A percentile compares a stretch with the other conserved stretches of the same genome.
Conservation (phyloP, 2,329 filamentous ascomycete genomes). For the Tolypocladium album region DNA sequence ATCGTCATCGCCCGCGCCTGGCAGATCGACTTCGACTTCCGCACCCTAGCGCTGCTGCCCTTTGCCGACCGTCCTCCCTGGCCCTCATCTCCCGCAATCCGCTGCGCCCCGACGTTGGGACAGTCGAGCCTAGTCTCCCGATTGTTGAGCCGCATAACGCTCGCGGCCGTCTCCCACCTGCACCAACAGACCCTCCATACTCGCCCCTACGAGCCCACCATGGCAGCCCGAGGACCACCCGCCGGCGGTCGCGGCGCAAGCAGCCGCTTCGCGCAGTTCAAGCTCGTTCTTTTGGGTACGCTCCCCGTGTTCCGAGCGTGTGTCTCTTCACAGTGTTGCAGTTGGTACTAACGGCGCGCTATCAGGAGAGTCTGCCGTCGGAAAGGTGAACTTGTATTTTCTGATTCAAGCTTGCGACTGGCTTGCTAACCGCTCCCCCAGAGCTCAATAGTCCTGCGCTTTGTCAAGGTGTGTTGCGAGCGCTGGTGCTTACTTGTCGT, state of each 20-base stretch:
- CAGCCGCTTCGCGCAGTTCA: slow-evolving; percentile 96
- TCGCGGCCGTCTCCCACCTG: background rate
- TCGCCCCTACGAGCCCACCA: slow-evolving; percentile 30
- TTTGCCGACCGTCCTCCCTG: background rate
- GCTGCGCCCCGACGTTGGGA: background rate
- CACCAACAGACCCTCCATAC: background rate
- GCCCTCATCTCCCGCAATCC: background rate
- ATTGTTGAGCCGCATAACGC: background rate
- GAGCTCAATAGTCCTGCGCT: slow-evolving; percentile 96
- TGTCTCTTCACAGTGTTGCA: background rate
- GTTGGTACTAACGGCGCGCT: background rate
- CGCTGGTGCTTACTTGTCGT: background rate
- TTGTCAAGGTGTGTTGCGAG: slow-evolving; percentile 77
- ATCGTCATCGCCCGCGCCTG: slow-evolving; percentile 6
- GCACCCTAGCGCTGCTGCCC: background rate
- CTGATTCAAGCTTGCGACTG: background rate
- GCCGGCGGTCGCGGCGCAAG: slow-evolving; percentile 52
- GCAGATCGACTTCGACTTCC: slow-evolving; percentile 1
- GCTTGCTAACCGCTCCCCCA: slow-evolving; percentile 23
- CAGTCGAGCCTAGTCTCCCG: background rate
- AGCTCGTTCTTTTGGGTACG: slow-evolving; percentile 91
- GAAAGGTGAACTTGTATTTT: slow-evolving; percentile 60
- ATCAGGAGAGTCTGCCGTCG: slow-evolving; percentile 91
- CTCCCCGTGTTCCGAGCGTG: background rate
- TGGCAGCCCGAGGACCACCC: slow-evolving; percentile 74